These are phyloP conservation scores for Neophaeococcomyces aloes DNA, from an alignment of 2,329 filamentous ascomycete genomes.

Conservation along the genomic window DNA sequence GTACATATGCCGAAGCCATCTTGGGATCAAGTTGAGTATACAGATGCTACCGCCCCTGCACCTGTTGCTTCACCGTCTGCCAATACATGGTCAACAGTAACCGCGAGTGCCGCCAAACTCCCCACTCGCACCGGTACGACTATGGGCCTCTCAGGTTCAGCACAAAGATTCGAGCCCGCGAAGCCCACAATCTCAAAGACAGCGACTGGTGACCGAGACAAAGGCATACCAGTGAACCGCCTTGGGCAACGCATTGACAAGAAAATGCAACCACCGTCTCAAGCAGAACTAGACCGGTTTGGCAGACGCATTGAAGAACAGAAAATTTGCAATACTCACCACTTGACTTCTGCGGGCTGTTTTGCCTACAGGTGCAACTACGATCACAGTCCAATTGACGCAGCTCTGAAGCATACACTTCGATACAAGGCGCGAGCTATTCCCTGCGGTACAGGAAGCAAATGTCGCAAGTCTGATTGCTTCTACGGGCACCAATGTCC, in stretches of 20 bases:
- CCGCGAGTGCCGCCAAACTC: constrained; percentile 7
- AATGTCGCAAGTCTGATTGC: constrained; percentile 36
- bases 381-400: constrained; percentile 37
- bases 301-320: constrained; percentile 27
- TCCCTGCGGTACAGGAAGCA: constrained; percentile 32
- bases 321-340: constrained; percentile 42
- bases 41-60: background rate
- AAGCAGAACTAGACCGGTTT: constrained; percentile 32
- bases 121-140: constrained; percentile 3
- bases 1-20: no score
- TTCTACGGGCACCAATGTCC: constrained; percentile 34
- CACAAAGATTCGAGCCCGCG: constrained; percentile 9
- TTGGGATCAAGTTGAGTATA: no score
- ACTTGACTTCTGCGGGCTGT: constrained; percentile 29
- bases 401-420: constrained; percentile 32
- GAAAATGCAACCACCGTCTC: constrained; percentile 29
- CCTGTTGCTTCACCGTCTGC: constrained; percentile 4
- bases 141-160: constrained; percentile 2
- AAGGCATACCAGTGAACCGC: constrained; percentile 38
- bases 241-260: constrained; percentile 39
- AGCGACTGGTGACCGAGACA: constrained; percentile 24
- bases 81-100: constrained; percentile 9
- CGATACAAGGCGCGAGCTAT: constrained; percentile 35
- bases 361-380: constrained; percentile 29
- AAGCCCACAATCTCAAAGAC: constrained; percentile 10